A percentile compares a stretch with the other conserved stretches of the same genome.
phyloP scores from a whole-genome alignment of 2,329 filamentous ascomycete genomes.

The Xylariaceae sp. region DNA sequence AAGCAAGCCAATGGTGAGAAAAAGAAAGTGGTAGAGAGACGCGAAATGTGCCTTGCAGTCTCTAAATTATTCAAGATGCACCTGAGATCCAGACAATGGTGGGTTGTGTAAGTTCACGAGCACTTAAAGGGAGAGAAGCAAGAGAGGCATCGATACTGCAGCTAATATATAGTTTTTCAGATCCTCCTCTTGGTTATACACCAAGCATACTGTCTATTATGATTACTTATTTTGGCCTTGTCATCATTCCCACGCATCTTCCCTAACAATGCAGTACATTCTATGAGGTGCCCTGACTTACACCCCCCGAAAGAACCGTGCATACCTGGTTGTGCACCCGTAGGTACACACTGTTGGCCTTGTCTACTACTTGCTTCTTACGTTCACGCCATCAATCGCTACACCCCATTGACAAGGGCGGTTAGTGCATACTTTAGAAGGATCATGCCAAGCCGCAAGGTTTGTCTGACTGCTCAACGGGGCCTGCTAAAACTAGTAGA shows the following conservation, averaged over 20 bases:
- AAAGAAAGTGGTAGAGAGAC: not conserved
- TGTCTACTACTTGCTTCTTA: slow-evolving; percentile 7
- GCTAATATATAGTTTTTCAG: slow-evolving; percentile 15
- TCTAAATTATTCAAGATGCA: no score
- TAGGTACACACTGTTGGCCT: slow-evolving; percentile 13
- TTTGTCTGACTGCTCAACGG: not conserved
- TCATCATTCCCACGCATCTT: slow-evolving; percentile 1
- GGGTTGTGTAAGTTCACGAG: slow-evolving; percentile 1
- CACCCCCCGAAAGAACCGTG: slow-evolving; percentile 14
- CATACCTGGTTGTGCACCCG: slow-evolving; percentile 5
- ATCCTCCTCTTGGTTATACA: slow-evolving; percentile 12
- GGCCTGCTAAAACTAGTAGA: not conserved
- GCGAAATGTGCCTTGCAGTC: not conserved
- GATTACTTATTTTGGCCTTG: no score
- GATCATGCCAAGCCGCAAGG: not conserved
- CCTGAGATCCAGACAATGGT: not conserved
- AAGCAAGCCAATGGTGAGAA: not conserved
- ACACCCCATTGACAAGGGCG: not conserved
- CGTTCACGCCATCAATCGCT: slow-evolving; percentile 12
- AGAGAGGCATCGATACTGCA: not conserved
- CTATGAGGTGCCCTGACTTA: slow-evolving; percentile 3
- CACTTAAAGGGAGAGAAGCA: not conserved
- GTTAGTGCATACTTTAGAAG: not conserved
- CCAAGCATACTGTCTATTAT: no score
- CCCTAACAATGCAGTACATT: slow-evolving; percentile 11